Base-by-base conservation (phyloP, 805 yeast genomes). In the Wickerhamiella siamensis region DNA sequence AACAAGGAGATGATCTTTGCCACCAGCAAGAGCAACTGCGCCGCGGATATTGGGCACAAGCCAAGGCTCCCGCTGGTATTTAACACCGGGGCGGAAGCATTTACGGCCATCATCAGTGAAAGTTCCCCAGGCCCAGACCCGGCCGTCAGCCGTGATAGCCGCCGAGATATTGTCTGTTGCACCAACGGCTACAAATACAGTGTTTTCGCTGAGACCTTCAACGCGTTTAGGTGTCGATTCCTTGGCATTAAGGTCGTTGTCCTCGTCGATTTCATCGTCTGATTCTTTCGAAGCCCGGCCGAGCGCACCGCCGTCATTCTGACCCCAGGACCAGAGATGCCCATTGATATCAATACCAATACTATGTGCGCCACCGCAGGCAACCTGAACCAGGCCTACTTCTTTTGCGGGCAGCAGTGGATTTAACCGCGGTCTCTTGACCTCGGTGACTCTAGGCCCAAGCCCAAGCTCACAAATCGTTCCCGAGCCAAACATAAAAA, bases 291-390 rank as follows among this genome's bases (percentile, higher is more conserved):
- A 70, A 52, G 80, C 83, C 59, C 99, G 75, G 16, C 97, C 98
- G 35, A 91, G 66, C 3, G 83, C 96, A 31, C 80, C 84, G 46
- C 86, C 77, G 55, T 91, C 99, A 52, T 91, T 91, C 36, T 83
- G 81, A 44, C 99, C 99, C 99, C 99, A 91, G 3, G 95, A 81
- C 95, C 96, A 91, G n/a, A 91, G 61, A 44, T 72, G 68, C 50
- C 84, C 84, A 15, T 74, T 65, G 32, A 72, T 60, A 56, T 86
- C 96, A 40, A 88, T 62, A 0, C 88, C 96, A 36, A 91, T 57
- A 1, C 81, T 74, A 57, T 91, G 99, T 80, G 91, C 88, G 40
- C 98, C 99, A 39, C 99, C 99, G 20, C 76, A 94, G 1, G 94
- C 84, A 54, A 91, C 68, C 48, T 83, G 88, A 21, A 86, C 91